Conservation (phyloP, 306 rosid genomes). For the Fagus crenata region DNA sequence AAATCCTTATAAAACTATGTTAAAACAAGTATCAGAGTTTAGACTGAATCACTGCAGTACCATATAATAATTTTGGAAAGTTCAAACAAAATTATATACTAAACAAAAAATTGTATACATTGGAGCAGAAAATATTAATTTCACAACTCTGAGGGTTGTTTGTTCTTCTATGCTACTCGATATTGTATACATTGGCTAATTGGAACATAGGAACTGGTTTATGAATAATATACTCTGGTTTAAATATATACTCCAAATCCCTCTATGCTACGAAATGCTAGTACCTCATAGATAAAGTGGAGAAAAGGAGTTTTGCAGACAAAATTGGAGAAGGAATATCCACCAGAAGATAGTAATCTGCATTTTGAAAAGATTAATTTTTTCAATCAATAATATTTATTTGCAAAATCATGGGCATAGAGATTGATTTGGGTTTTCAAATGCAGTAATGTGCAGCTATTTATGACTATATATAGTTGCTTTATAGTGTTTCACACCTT, state of each 20-base stretch:
- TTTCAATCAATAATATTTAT: background rate
- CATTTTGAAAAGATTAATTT: background rate
- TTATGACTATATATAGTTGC: too few species aligned
- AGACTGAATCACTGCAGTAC: too few species aligned
- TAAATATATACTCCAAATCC: conserved; percentile 1
- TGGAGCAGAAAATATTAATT: background rate
- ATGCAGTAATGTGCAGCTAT: too few species aligned
- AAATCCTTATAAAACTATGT: too few species aligned
- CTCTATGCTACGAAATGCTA: conserved; percentile 4
- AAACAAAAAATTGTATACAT: conserved; percentile 12
- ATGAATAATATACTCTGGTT: background rate
- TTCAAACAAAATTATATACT: too few species aligned
- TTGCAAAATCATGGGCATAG: background rate
- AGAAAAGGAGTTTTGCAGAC: conserved; percentile 6
- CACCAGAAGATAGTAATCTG: background rate
- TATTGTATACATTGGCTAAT: background rate
- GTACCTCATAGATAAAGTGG: conserved; percentile 12
- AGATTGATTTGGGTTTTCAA: background rate
- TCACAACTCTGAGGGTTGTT: background rate
- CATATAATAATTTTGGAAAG: too few species aligned
- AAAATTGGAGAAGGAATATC: background rate
- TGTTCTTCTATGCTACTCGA: background rate
- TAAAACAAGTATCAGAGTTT: too few species aligned
- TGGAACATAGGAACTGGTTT: background rate
- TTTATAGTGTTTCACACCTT: too few species aligned